These are phyloP conservation scores for Holtermannia corniformis DNA, from an alignment of 768 basidiomycete species.

Conservation along the genomic window DNA sequence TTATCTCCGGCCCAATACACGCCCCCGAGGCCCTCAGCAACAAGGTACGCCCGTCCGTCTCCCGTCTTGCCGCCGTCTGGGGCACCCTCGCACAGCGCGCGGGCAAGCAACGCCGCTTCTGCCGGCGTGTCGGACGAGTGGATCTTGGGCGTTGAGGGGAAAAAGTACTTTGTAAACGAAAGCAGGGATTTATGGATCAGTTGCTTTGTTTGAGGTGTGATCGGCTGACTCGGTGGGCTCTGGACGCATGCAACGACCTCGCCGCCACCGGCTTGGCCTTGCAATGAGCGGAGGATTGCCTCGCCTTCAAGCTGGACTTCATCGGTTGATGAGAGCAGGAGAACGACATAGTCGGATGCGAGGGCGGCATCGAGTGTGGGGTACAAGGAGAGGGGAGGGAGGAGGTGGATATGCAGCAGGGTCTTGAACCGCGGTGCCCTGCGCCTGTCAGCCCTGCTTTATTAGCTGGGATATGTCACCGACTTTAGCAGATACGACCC, in stretches of 20 bases:
- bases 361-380: constrained; percentile 73
- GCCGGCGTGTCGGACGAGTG: constrained; percentile 51
- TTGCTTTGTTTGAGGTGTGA: constrained; percentile 48
- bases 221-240: constrained; percentile 41
- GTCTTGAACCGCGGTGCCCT: constrained; percentile 88
- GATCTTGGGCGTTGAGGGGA: constrained; percentile 66
- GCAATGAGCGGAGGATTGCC: constrained; percentile 71
- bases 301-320: constrained; percentile 85
- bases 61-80: constrained; percentile 74
- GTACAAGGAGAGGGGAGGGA: constrained; percentile 64
- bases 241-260: constrained; percentile 68
- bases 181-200: constrained; percentile 75
- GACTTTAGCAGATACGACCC: constrained; percentile 10
- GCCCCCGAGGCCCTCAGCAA: constrained; percentile 51
- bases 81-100: constrained; percentile 73
- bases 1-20: constrained; percentile 48
- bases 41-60: constrained; percentile 64
- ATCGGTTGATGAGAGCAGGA: constrained; percentile 65
- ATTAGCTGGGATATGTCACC: neutral
- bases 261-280: constrained; percentile 74
- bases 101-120: constrained; percentile 46
- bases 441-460: too few species aligned
- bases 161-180: constrained; percentile 92
- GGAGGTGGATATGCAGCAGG: constrained; percentile 72
- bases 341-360: constrained; percentile 80